Conservation (phyloP, 2,329 filamentous ascomycete genomes). For the Colletotrichum melonis region DNA sequence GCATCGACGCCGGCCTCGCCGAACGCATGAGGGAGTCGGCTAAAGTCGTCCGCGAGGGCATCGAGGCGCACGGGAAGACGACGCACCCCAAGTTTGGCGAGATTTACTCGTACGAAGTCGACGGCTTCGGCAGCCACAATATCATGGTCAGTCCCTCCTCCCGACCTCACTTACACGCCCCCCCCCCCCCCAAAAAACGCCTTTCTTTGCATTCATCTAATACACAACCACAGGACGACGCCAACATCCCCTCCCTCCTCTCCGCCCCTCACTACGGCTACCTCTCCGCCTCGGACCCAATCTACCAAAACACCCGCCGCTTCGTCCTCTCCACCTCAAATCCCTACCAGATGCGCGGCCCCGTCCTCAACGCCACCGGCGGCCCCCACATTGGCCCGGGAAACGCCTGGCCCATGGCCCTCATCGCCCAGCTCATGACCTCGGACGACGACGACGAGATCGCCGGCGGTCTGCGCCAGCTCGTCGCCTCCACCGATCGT, state of each 20-base stretch:
- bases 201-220: background rate
- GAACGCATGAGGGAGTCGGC: conserved; percentile 69
- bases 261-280: conserved; percentile 71
- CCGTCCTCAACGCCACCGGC: conserved; percentile 62
- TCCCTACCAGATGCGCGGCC: conserved; percentile 74
- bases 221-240: conserved; percentile 59
- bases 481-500: conserved; percentile 77
- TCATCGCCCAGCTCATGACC: conserved; percentile 84
- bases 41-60: conserved; percentile 67
- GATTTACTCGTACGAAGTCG: conserved; percentile 77
- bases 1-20: conserved; percentile 62
- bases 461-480: conserved; percentile 66
- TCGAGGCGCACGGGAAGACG: conserved; percentile 77
- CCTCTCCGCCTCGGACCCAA: conserved; percentile 64
- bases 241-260: conserved; percentile 72
- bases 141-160: conserved; percentile 60
- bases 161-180: background rate
- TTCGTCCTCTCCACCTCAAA: conserved; percentile 80
- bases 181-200: too few species aligned
- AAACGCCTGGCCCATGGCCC: conserved; percentile 89
- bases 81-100: conserved; percentile 69
- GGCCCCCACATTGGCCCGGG: conserved; percentile 69
- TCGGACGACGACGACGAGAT: conserved; percentile 82
- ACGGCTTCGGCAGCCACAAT: conserved; percentile 71
- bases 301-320: conserved; percentile 80